Conservation (phyloP, 768 basidiomycete genomes). For the Auricularia sp. region DNA sequence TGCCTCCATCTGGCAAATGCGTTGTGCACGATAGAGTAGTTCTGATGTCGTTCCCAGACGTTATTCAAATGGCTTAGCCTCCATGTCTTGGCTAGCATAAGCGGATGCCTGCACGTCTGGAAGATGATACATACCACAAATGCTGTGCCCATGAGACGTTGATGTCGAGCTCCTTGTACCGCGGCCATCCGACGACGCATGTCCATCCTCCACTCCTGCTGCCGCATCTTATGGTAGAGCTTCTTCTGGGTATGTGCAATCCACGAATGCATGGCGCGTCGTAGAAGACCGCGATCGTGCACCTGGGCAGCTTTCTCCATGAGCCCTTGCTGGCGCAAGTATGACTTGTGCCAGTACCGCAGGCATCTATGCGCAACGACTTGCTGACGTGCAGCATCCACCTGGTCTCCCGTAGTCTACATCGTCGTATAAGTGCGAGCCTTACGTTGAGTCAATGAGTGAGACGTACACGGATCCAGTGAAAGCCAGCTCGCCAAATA, state of each 20-base stretch:
- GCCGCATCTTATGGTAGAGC: background rate
- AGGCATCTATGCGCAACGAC: conserved; percentile 50
- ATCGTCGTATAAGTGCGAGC: conserved; percentile 10
- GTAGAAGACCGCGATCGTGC: background rate
- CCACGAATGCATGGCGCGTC: background rate
- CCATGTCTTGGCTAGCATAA: background rate
- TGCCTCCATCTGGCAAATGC: background rate
- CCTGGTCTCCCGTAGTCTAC: conserved; percentile 67
- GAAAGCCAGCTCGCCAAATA: conserved; percentile 60
- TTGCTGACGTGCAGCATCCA: conserved; percentile 57
- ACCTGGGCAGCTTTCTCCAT: conserved; percentile 2
- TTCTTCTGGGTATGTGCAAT: background rate
- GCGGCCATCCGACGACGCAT: conserved; percentile 3
- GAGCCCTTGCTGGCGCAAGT: conserved; percentile 27
- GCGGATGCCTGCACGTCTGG: background rate
- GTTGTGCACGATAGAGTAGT: background rate
- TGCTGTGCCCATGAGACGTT: background rate
- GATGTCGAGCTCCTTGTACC: background rate
- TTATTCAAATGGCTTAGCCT: background rate
- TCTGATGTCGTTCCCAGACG: background rate
- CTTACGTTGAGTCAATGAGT: background rate
- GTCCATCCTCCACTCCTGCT: conserved; percentile 3
- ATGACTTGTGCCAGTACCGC: conserved; percentile 48
- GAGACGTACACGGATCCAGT: conserved; percentile 62
- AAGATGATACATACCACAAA: background rate